phyloP scores from a whole-genome alignment of 371 early-diverging fungal species.

The Saksenaea vasiformis region DNA sequence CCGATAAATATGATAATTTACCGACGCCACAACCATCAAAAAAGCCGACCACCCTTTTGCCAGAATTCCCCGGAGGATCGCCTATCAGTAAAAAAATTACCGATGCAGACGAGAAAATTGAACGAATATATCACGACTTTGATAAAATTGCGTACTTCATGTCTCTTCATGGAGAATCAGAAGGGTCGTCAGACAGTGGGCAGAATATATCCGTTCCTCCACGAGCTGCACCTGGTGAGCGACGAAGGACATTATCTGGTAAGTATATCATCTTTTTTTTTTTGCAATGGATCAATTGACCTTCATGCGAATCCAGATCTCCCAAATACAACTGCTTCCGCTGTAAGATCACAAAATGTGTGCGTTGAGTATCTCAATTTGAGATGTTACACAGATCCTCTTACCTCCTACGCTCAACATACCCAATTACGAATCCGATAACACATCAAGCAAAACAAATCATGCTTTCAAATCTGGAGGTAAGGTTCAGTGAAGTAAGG shows the following conservation, averaged over 20 bases:
- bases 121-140: slow-evolving; percentile 75
- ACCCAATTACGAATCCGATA: slow-evolving; percentile 35
- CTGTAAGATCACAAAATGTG: slow-evolving; percentile 21
- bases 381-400: slow-evolving; percentile 24
- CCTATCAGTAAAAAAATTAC: slow-evolving; percentile 32
- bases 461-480: slow-evolving; percentile 19
- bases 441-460: slow-evolving; percentile 2
- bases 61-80: slow-evolving; percentile 23
- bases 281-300: background rate
- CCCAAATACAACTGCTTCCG: slow-evolving; percentile 37
- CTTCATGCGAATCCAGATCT: slow-evolving; percentile 14
- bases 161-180: slow-evolving; percentile 29
- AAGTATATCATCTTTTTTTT: background rate
- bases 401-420: slow-evolving; percentile 47
- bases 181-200: background rate
- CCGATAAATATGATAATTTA: slow-evolving; percentile 52
- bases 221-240: slow-evolving; percentile 12
- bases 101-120: slow-evolving; percentile 80
- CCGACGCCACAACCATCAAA: slow-evolving; percentile 11
- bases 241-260: slow-evolving; percentile 28
- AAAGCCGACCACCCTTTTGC: slow-evolving; percentile 14
- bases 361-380: background rate
- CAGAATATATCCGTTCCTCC: background rate
- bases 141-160: slow-evolving; percentile 67
- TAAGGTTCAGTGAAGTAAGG: background rate